A percentile compares a stretch with the other conserved stretches of the same genome.
phyloP scores from a whole-genome alignment of 2,329 filamentous ascomycete genomes.

The Domatiomyces catenatus region DNA sequence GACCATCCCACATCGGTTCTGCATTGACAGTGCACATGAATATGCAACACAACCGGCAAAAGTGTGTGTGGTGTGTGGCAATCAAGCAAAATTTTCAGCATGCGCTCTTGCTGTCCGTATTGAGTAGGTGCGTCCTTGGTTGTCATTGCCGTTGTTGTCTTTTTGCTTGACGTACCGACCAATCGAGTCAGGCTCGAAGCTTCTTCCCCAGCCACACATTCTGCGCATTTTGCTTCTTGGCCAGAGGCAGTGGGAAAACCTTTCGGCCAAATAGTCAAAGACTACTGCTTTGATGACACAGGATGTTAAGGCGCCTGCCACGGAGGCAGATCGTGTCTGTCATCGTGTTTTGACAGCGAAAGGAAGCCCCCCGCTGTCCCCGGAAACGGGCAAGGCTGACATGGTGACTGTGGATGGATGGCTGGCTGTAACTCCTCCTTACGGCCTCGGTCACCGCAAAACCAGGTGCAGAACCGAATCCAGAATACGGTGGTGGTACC shows the following conservation, averaged over 20 bases:
- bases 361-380: not conserved
- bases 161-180: not conserved
- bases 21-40: not conserved
- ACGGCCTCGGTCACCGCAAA: not conserved
- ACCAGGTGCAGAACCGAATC: too few relatives aligned
- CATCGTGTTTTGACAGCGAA: not conserved
- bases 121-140: not conserved
- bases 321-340: not conserved
- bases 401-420: not conserved
- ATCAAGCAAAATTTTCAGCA: not conserved
- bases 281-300: too few relatives aligned
- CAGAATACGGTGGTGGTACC: too few relatives aligned
- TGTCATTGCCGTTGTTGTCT: not conserved
- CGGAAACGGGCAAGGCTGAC: not conserved
- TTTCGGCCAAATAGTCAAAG: too few relatives aligned
- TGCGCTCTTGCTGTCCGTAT: not conserved
- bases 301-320: not conserved
- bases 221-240: not conserved
- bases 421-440: not conserved
- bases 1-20: not conserved
- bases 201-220: not conserved
- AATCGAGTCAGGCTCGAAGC: not conserved
- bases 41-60: not conserved
- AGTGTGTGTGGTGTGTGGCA: not conserved
- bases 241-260: too few relatives aligned